These are phyloP conservation scores for Bauhinia variegata DNA, from an alignment of 306 rosid species.

Conservation along the genomic window DNA sequence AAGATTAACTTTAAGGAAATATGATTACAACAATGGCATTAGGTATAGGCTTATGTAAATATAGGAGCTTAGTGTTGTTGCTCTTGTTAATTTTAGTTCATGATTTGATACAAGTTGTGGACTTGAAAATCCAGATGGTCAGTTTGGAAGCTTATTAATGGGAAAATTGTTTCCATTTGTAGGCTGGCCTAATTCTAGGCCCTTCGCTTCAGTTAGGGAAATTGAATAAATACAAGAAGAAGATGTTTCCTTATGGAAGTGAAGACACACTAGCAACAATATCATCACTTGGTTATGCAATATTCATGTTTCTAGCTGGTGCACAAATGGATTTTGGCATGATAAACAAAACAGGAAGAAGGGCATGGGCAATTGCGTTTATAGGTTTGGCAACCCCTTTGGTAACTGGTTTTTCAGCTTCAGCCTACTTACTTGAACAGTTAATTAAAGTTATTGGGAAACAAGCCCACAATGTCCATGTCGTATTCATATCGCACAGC, in stretches of 20 bases:
- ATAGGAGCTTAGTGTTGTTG: no score
- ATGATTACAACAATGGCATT: no score
- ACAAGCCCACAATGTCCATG: neutral
- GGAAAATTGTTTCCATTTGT: neutral
- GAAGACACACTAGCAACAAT: constrained; percentile 35
- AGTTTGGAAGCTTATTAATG: no score
- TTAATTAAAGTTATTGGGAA: no score
- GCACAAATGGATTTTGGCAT: constrained; percentile 57
- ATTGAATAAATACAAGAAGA: neutral
- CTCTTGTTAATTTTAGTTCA: no score
- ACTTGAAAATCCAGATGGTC: no score
- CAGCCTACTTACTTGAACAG: neutral
- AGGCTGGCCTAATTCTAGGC: constrained; percentile 55
- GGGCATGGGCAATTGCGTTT: constrained; percentile 41
- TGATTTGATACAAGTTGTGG: no score
- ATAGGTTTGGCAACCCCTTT: constrained; percentile 23
- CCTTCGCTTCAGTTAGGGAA: constrained; percentile 25
- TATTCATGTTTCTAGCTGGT: constrained; percentile 40
- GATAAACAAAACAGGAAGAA: constrained; percentile 47
- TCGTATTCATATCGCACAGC: constrained; percentile 28
- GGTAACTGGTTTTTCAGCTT: neutral
- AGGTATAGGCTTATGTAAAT: no score
- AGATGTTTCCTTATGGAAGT: constrained; percentile 35
- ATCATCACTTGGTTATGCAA: constrained; percentile 36
- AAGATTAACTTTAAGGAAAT: no score